Evolutionary conservation across 129 eudicot genomes (phyloP).

Genomic region (Chrysanthemum makinoi): DNA sequence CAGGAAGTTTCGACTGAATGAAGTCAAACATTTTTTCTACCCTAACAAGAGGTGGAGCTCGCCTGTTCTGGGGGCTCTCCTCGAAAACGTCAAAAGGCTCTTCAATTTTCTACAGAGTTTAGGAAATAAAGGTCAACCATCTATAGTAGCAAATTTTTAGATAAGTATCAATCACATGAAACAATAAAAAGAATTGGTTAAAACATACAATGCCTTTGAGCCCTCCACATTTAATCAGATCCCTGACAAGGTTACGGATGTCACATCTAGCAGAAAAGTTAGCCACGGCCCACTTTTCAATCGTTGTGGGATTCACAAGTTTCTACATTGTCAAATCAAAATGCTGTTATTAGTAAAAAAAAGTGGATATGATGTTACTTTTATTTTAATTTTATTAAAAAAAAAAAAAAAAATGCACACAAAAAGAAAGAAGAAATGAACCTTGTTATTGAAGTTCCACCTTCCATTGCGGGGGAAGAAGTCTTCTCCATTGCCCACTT

Average conservation of each 20-base stretch:
- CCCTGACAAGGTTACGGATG: slow-evolving; percentile 28
- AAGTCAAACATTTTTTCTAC: slow-evolving; percentile 86
- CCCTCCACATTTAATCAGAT: slow-evolving; percentile 45
- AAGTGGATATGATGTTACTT: background rate
- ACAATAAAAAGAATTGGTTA: background rate
- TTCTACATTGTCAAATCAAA: slow-evolving; percentile 19
- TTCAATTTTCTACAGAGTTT: slow-evolving; percentile 35
- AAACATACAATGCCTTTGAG: slow-evolving; percentile 48
- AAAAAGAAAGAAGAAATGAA: background rate
- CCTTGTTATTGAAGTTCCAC: slow-evolving; percentile 79
- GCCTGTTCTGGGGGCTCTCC: slow-evolving; percentile 61
- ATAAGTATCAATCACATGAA: background rate
- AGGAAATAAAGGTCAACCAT: background rate
- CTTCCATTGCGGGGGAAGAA: slow-evolving; percentile 61
- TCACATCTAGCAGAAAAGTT: slow-evolving; percentile 63
- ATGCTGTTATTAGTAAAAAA: background rate
- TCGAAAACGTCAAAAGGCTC: slow-evolving; percentile 55
- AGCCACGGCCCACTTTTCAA: slow-evolving; percentile 46
- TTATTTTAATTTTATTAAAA: background rate
- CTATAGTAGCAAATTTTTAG: background rate
- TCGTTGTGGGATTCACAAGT: slow-evolving; percentile 43
- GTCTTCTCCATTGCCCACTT: slow-evolving; percentile 70
- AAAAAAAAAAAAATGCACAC: background rate
- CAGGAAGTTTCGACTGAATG: slow-evolving; percentile 58
- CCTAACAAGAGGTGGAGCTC: slow-evolving; percentile 69